Percentiles rank a stretch among this genome's conserved stretches.
These are phyloP conservation scores for Aspergillus hancockii DNA, from an alignment of 495 filamentous ascomycete species.

Conservation along the genomic window DNA sequence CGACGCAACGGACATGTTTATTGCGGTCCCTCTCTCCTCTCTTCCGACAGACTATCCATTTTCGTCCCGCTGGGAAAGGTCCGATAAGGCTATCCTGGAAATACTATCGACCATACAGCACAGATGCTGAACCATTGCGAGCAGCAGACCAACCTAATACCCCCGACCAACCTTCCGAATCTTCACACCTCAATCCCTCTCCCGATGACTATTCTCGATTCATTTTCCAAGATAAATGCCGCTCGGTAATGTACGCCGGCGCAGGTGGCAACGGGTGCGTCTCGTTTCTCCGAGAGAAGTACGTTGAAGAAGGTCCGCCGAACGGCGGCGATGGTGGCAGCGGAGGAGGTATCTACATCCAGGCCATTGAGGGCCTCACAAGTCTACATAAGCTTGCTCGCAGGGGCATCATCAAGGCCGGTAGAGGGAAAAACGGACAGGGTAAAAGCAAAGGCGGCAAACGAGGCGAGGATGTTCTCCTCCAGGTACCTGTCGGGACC, in stretches of 20 bases:
- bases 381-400: slow-evolving; percentile 90
- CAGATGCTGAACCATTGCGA: slow-evolving; percentile 23
- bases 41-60: slow-evolving; percentile 35
- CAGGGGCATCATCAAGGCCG: slow-evolving; percentile 72
- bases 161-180: slow-evolving; percentile 28
- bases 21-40: slow-evolving; percentile 20
- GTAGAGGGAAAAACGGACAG: slow-evolving; percentile 79
- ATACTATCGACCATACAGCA: slow-evolving; percentile 37
- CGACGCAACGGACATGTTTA: slow-evolving; percentile 27
- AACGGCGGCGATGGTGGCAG: slow-evolving; percentile 94
- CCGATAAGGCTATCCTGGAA: slow-evolving; percentile 24
- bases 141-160: slow-evolving; percentile 10
- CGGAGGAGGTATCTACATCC: slow-evolving; percentile 91
- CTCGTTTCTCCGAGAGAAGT: slow-evolving; percentile 89
- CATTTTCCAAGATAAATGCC: slow-evolving; percentile 84
- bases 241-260: slow-evolving; percentile 72
- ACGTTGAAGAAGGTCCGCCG: slow-evolving; percentile 81
- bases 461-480: slow-evolving; percentile 81
- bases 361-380: slow-evolving; percentile 86
- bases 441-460: slow-evolving; percentile 79
- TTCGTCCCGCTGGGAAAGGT: slow-evolving; percentile 29
- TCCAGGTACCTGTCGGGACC: slow-evolving; percentile 91
- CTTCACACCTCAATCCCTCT: slow-evolving; percentile 70
- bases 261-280: slow-evolving; percentile 88
- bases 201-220: slow-evolving; percentile 80